Conservation (phyloP, 371 early-diverging fungal genomes). For the Saksenaea vasiformis region DNA sequence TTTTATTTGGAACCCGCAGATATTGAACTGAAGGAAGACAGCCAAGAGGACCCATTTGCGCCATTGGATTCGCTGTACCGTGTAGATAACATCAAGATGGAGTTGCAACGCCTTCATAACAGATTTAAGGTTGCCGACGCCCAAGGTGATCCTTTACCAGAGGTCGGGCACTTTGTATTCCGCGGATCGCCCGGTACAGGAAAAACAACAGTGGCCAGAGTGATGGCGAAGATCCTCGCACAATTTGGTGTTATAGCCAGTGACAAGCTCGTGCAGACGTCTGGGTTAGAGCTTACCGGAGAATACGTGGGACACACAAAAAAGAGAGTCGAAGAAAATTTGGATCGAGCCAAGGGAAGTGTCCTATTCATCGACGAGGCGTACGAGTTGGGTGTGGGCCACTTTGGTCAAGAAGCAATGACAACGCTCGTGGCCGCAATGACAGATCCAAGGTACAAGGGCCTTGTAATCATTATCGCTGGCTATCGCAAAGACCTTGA, state of each 20-base stretch:
- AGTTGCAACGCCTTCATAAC: background rate
- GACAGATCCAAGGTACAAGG: background rate
- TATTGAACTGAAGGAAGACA: background rate
- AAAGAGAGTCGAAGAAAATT: background rate
- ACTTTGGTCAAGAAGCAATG: background rate
- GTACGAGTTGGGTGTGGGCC: background rate
- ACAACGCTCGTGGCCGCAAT: background rate
- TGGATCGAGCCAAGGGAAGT: background rate
- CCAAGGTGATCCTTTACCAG: background rate
- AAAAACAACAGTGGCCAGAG: background rate
- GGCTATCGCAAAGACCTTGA: background rate
- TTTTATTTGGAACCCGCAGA: background rate
- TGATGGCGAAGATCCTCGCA: background rate
- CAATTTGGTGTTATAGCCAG: background rate
- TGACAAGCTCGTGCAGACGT: background rate
- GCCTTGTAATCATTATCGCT: background rate
- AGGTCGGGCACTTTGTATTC: background rate
- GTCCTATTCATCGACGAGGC: background rate
- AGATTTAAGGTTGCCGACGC: background rate
- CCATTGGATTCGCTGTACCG: background rate
- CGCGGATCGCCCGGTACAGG: conserved; percentile 2
- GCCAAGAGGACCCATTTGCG: background rate
- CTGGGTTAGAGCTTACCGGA: background rate
- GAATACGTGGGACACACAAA: background rate
- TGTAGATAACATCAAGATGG: background rate